Evolutionary conservation across 306 rosid species (phyloP), one percentile per base, ranked within the genome.

Genomic region (Pterocarpus santalinus): DNA sequence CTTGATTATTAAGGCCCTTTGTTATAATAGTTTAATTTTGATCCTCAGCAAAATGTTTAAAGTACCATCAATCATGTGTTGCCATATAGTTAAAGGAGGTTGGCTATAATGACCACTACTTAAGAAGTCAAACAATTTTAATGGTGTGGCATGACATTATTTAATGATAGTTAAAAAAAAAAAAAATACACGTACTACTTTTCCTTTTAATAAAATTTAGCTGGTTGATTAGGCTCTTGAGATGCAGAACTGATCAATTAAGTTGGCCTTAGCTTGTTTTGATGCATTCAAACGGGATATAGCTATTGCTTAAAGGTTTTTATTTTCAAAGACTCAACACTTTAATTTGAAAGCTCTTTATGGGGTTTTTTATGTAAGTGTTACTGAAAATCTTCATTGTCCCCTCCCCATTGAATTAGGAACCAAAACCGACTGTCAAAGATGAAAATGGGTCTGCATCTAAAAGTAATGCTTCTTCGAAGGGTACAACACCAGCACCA

Each of bases 361-460:
- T 46, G 17, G 36, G 38, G 16, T 14, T 58, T 76, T 52, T 46
- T 39, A 47, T 51, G 14, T 3, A 36, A 15, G 28, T 47, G 44
- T 35, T 47, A 49, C 14, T 52, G 63, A 74, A 66, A 34, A 65
- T 79, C 57, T 47, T 80, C 8, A 49, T 74, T 61, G 14, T 67
- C 65, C 46, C 60, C n/a, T 33, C 66, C 60, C 60, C 58, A 33
- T 70, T 73, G 80, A 69, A 72, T 67, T 92, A 90, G 97, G 97
- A 94, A 63, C 77, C 75, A 41, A 90, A 90, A 84, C 9, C 88
- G 35, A 75, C 91, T 41, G 84, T 78, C 41, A 84, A 85, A 84
- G 94, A 88, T 16, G 98, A 90, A 66, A 84, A 81, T 28, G 83
- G 72, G 2, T 11, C 91, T 65, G 74, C 83, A 56, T 79, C 91